A percentile compares a stretch with the other conserved stretches of the same genome.
Evolutionary conservation across 805 yeast species (phyloP).

Genomic region (Candida odintsovae): DNA sequence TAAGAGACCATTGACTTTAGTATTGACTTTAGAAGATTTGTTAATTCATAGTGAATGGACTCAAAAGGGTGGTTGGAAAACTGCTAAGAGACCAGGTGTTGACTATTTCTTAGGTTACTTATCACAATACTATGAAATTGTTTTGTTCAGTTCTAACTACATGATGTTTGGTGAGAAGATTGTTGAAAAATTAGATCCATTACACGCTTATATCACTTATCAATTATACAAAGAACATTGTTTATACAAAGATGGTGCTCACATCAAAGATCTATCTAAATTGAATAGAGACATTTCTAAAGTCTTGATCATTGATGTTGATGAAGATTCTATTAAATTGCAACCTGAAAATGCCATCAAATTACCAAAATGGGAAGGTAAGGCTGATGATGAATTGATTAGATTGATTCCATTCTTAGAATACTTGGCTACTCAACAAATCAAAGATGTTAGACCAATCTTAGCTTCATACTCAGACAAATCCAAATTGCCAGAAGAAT

Average conservation of each 20-base stretch:
- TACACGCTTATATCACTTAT: constrained; percentile 81
- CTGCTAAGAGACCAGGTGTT: constrained; percentile 97
- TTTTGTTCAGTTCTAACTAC: constrained; percentile 79
- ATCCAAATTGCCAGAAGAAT: constrained; percentile 68
- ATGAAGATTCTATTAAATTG: constrained; percentile 61
- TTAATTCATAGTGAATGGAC: constrained; percentile 92
- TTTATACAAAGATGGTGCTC: constrained; percentile 74
- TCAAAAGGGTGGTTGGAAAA: constrained; percentile 91
- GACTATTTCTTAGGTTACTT: constrained; percentile 94
- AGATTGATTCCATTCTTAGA: constrained; percentile 88
- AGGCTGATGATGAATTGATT: constrained; percentile 72
- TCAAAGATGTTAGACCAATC: constrained; percentile 87
- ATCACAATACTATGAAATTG: constrained; percentile 94
- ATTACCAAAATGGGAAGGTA: constrained; percentile 81
- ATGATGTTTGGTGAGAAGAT: constrained; percentile 81
- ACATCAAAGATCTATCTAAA: constrained; percentile 83
- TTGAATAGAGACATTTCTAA: constrained; percentile 88
- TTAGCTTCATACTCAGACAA: constrained; percentile 67
- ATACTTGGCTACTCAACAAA: constrained; percentile 81
- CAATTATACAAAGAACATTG: constrained; percentile 90
- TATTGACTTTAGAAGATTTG: constrained; percentile 82
- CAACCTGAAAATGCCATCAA: constrained; percentile 96
- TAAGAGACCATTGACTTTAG: constrained; percentile 88
- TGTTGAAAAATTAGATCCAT: constrained; percentile 87
- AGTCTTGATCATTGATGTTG: constrained; percentile 74